Base-by-base conservation (phyloP, 257 asterid species). In the Nicotiana obtusifolia region DNA sequence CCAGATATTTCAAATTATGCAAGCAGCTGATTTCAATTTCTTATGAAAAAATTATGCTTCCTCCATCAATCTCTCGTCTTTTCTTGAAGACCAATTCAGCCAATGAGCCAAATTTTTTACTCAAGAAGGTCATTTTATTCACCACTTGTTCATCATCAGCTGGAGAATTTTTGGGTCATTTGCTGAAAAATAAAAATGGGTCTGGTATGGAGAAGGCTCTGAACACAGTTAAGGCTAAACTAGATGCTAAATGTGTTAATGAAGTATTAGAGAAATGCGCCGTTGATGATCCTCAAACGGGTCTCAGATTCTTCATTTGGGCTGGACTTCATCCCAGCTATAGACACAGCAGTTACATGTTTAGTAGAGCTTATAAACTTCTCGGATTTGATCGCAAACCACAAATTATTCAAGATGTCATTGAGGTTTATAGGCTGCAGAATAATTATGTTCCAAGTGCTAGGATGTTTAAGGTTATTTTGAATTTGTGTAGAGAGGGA, bases 291-390 rank as follows among this genome's bases (percentile, higher is more conserved):
- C 95, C 91, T 65, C 90, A 89, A 85, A 82, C 88, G 85, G 97
- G 97, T 24, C 85, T 90, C 22, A 82, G 99, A 37, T 95, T 95
- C 91, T 95, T 95, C 78, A 86, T 95, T 31, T 95, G 99, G 99
- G 95, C 99, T 61, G 98, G 90, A 15, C 82, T 93, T 81, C 95
- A 93, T 57, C 91, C 93, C 68, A 84, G 83, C 10, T 92, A 91
- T 64, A 85, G 94, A 49, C 98, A 87, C 84, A 83, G 90, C 19
- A 76, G 90, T 8, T 84, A 87, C 69, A 90, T 87, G 90, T 95
- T 88, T 61, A 66, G 37, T 35, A 88, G 88, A 88, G 99, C 95
- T 73, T 89, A 92, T 84, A 85, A 91, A 62, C 78, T 90, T 62
- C 87, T 95, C 14, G 85, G 83, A 65, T 84, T 95, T 76, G 86